These are phyloP conservation scores for Crepidotus variabilis DNA, from an alignment of 768 basidiomycete species.

Conservation along the genomic window DNA sequence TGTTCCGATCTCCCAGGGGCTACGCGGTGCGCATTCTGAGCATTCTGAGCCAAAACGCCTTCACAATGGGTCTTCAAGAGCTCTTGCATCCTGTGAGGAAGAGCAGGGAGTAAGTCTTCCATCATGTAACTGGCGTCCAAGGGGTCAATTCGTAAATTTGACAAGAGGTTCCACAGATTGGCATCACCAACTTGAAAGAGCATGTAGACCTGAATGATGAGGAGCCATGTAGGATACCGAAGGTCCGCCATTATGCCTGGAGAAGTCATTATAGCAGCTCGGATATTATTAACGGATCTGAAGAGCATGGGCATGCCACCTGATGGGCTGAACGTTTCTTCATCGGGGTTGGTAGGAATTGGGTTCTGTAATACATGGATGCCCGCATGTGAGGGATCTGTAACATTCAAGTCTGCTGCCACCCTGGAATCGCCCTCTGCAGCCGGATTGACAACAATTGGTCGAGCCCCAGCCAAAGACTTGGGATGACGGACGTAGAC, in stretches of 20 bases:
- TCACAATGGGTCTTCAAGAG: neutral
- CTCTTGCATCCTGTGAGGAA: neutral
- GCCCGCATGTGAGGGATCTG: conserved; percentile 2
- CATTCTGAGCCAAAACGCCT: neutral
- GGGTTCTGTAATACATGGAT: conserved; percentile 2
- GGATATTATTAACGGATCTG: neutral
- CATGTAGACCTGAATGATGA: neutral
- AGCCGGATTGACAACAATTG: conserved; percentile 46
- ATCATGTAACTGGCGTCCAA: neutral
- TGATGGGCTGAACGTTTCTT: neutral
- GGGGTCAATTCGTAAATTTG: neutral
- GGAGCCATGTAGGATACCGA: neutral
- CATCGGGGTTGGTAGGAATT: neutral
- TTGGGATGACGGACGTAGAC: conserved; percentile 34
- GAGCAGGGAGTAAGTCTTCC: neutral
- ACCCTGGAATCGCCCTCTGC: conserved; percentile 27
- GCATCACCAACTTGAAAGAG: neutral
- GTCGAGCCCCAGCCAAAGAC: conserved; percentile 26
- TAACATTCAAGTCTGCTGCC: conserved; percentile 19
- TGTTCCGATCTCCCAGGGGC: neutral
- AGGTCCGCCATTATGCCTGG: neutral
- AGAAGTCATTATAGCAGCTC: neutral
- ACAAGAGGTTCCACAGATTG: neutral
- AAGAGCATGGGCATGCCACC: neutral
- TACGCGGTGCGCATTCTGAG: neutral